Conservation (phyloP, 352 stramenopile species). For the Phytophthora pluvialis region DNA sequence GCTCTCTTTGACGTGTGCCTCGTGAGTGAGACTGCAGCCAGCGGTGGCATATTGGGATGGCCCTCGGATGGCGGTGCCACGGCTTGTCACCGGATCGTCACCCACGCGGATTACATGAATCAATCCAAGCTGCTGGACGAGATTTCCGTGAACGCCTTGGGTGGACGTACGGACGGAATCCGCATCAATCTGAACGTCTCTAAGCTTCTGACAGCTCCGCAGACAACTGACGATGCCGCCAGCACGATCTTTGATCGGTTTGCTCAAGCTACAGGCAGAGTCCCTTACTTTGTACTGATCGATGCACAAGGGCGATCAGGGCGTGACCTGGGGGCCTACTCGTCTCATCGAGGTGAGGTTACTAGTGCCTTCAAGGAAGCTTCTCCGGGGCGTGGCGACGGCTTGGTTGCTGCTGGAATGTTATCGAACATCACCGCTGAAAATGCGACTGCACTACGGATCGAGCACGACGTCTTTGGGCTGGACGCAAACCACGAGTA, state of each 20-base stretch:
- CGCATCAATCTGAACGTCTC: conserved; percentile 58
- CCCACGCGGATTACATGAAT: conserved; percentile 83
- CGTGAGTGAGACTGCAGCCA: conserved; percentile 72
- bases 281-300: conserved; percentile 72
- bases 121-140: conserved; percentile 70
- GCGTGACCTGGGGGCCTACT: conserved; percentile 21
- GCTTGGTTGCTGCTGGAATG: conserved; percentile 56
- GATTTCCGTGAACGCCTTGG: conserved; percentile 45
- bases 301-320: conserved; percentile 48
- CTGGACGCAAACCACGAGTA: conserved; percentile 60
- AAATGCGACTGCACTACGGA: conserved; percentile 53
- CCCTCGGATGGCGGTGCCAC: conserved; percentile 23
- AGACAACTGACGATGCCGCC: not conserved
- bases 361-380: conserved; percentile 28
- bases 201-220: conserved; percentile 49
- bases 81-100: conserved; percentile 58
- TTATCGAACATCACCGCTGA: conserved; percentile 45
- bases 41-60: conserved; percentile 71
- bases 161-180: conserved; percentile 51
- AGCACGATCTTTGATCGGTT: conserved; percentile 27
- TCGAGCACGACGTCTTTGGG: conserved; percentile 47
- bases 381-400: conserved; percentile 30
- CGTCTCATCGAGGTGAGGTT: conserved; percentile 31
- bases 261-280: conserved; percentile 33
- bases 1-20: conserved; percentile 80